These are phyloP conservation scores for Saccharum hybrid DNA, from an alignment of 202 grass and related monocot species.

Conservation along the genomic window DNA sequence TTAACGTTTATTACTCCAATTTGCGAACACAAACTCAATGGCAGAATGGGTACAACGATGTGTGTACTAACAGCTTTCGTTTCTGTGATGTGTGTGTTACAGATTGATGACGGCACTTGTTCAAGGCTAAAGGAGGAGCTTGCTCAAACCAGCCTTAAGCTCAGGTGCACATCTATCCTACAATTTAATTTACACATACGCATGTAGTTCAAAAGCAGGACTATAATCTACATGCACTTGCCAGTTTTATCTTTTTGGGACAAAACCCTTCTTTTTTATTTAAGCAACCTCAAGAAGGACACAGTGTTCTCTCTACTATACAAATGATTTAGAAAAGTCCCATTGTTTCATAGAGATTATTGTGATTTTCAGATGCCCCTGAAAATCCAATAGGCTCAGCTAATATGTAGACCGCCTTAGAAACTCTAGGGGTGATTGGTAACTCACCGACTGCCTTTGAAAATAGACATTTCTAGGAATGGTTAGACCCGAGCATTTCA, in stretches of 20 bases:
- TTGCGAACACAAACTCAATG: not conserved
- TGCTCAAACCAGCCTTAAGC: slow-evolving; percentile 60
- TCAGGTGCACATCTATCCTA: slow-evolving; percentile 45
- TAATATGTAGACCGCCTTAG: too few relatives aligned
- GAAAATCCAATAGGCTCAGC: too few relatives aligned
- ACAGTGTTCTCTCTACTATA: too few relatives aligned
- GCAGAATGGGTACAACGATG: too few relatives aligned
- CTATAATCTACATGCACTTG: not conserved
- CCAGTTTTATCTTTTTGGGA: not conserved
- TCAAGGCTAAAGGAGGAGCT: slow-evolving; percentile 56
- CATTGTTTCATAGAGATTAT: too few relatives aligned
- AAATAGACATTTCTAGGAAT: too few relatives aligned
- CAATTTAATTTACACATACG: not conserved
- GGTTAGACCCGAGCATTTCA: too few relatives aligned
- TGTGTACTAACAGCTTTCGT: not conserved
- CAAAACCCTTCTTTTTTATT: not conserved
- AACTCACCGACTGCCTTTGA: too few relatives aligned
- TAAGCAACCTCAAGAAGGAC: too few relatives aligned
- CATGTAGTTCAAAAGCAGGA: not conserved
- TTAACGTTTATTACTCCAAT: not conserved
- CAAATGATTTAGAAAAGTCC: too few relatives aligned
- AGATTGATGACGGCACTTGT: slow-evolving; percentile 57
- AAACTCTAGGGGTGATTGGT: too few relatives aligned
- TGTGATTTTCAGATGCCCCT: too few relatives aligned
- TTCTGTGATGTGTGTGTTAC: slow-evolving; percentile 29